Percentiles rank a stretch among this genome's conserved stretches.
These are phyloP conservation scores for Stereocaulon alpinum DNA, from an alignment of 495 filamentous ascomycete species.

Conservation along the genomic window DNA sequence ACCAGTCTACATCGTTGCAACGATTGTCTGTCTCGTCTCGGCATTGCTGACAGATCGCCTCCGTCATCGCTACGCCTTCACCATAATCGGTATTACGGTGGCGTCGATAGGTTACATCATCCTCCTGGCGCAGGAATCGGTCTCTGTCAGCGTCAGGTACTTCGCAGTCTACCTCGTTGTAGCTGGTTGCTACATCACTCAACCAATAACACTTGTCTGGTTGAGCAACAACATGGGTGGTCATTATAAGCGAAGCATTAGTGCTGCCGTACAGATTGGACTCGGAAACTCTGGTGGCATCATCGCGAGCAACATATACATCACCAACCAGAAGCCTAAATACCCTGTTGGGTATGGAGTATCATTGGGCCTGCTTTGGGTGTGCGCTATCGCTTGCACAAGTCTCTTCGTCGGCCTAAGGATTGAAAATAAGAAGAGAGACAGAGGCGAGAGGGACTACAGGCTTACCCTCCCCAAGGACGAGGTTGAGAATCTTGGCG, in stretches of 20 bases:
- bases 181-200: slow-evolving; percentile 39
- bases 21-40: slow-evolving; percentile 34
- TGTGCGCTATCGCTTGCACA: slow-evolving; percentile 34
- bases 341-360: slow-evolving; percentile 43
- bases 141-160: slow-evolving; percentile 37
- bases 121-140: slow-evolving; percentile 36
- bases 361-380: slow-evolving; percentile 39
- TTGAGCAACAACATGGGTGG: slow-evolving; percentile 48
- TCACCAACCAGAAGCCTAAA: slow-evolving; percentile 35
- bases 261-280: slow-evolving; percentile 42
- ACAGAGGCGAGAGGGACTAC: slow-evolving; percentile 42
- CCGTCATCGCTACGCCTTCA: slow-evolving; percentile 42
- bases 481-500: slow-evolving; percentile 46
- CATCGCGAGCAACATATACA: slow-evolving; percentile 41
- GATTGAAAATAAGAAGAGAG: slow-evolving; percentile 46
- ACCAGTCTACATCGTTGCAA: slow-evolving; percentile 45
- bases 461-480: slow-evolving; percentile 34
- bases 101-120: slow-evolving; percentile 41
- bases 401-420: slow-evolving; percentile 36
- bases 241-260: slow-evolving; percentile 52
- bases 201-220: slow-evolving; percentile 47
- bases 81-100: slow-evolving; percentile 36
- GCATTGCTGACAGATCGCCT: slow-evolving; percentile 40
- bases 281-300: slow-evolving; percentile 50
- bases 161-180: slow-evolving; percentile 46